Evolutionary conservation across 2,329 filamentous ascomycete species (phyloP), one percentile per base, ranked within the genome.

Genomic region (Macrophomina pseudophaseolina): DNA sequence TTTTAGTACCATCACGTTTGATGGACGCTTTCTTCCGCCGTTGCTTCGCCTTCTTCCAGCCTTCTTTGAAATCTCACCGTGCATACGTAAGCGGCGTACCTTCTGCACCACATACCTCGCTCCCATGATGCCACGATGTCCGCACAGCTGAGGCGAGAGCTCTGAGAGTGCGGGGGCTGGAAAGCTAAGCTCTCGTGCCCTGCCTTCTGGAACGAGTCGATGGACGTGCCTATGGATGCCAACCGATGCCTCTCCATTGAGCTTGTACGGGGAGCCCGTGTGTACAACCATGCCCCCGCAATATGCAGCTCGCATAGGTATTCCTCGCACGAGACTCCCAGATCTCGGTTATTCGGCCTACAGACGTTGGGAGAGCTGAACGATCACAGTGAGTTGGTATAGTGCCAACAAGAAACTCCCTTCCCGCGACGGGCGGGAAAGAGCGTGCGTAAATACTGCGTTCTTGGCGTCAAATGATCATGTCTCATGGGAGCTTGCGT

Each of bases 201-300:
- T 40, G 42, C 44, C n/a, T 62, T 51, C 58, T 62, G 42, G 58
- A 62, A 62, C 58, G n/a, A 62, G 42, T 38, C 8, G 28, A 44
- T 14, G 35, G 42, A 46, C 35, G 28, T 9, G 23, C 28, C 33
- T 49, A 6, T 7, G 58, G 16, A 48, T 48, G 44, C 12, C 28
- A 32, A 32, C 38, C 30, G n/a, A 12, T 38, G 23, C 2, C 23
- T 3, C 3, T 23, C 54, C 54, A 44, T 16, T 32, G 1, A 40
- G 54, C 23, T 59, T 11, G 42, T 62, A 48, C 44, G 58, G 42
- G 30, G 44, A 23, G 9, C 28, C 14, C 56, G 42, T 42, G 7
- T 12, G 5, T 23, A 23, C 40, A 18, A 46, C 56, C 8, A 28
- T 14, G 28, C 35, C 28, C 16, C 56, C 30, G 16, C 42, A 30